Evolutionary conservation across 2,329 filamentous ascomycete species (phyloP), one percentile per base, ranked within the genome.

Genomic region (Aspergillus quadricinctus): DNA sequence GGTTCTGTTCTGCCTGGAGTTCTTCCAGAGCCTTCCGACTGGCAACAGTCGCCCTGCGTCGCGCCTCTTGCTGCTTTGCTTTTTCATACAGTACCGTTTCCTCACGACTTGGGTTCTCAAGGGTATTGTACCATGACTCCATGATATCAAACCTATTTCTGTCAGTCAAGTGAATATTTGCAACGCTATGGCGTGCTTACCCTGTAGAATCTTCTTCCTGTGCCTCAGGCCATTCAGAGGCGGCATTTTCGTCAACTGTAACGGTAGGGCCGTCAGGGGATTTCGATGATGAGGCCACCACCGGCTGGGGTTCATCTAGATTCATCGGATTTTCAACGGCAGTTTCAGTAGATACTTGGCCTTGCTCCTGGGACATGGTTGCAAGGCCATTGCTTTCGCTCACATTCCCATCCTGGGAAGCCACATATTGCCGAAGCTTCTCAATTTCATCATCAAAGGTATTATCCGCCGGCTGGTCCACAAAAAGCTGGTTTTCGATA

Each of bases 91-190:
- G 48, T 27, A 63, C 49, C n/a, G 5, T 35, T 11, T 64, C 55
- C 25, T 17, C 53, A 8, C 55, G 25, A 11, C 56, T 58, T 8
- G 56, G 59, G 11, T 52, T 50, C 3, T 48, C 4, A 10, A 63
- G 48, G 8, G 19, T 14, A 3, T 54, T 23, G 11, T 50, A 64
- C 50, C 57, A 54, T 11, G 21, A 23, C 25, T 63, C 14, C 3
- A 57, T 21, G 10, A 46, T 41, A 9, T 57, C 19, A 21, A 61
- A 63, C 23, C 62, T 64, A 21, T 45, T 21, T 40, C 46, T 46
- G 27, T 19, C n/a, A 45, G 21, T 35, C n/a, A 23, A 45, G 41
- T 45, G 41, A 21, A 10, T 11, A 8, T 23, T 5, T 3, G 9
- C 9, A 23, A 9, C 21, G n/a, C 41, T 23, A 21, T 10, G 1